Evolutionary conservation across 257 asterid species (phyloP).

Genomic region (Solanum etuberosum): DNA sequence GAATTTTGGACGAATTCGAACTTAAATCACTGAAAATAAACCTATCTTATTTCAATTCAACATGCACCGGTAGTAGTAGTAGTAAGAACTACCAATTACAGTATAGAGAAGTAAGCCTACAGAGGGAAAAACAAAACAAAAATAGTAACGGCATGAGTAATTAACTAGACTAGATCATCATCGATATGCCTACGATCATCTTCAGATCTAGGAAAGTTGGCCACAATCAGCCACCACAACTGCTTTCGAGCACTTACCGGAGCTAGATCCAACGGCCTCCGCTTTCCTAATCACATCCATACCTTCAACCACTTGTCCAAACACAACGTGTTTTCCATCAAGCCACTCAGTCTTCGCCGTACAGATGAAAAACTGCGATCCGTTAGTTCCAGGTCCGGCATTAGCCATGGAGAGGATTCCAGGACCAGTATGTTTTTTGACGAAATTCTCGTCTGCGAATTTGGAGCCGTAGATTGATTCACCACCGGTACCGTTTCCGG

Average conservation of each 20-base stretch:
- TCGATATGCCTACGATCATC: not conserved
- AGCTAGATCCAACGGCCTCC: constrained; percentile 40
- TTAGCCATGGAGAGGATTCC: constrained; percentile 73
- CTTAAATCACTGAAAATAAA: not conserved
- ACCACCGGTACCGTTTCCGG: constrained; percentile 67
- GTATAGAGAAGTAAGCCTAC: not conserved
- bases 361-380: constrained; percentile 63
- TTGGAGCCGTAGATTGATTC: constrained; percentile 67
- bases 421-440: constrained; percentile 48
- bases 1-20: not conserved
- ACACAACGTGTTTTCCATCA: constrained; percentile 67
- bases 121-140: not conserved
- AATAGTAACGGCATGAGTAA: not conserved
- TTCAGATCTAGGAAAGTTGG: constrained; percentile 29
- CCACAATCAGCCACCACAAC: constrained; percentile 49
- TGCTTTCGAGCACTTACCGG: constrained; percentile 31
- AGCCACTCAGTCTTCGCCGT: constrained; percentile 53
- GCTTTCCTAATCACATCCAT: constrained; percentile 28
- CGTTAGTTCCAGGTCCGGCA: constrained; percentile 51
- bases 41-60: not conserved
- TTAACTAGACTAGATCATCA: not conserved
- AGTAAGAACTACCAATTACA: not conserved
- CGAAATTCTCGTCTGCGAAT: constrained; percentile 58
- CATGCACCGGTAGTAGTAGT: not conserved
- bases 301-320: constrained; percentile 60